These are phyloP conservation scores for Paragyromitra xinjiangensis DNA, from an alignment of 495 filamentous ascomycete species.

Conservation along the genomic window DNA sequence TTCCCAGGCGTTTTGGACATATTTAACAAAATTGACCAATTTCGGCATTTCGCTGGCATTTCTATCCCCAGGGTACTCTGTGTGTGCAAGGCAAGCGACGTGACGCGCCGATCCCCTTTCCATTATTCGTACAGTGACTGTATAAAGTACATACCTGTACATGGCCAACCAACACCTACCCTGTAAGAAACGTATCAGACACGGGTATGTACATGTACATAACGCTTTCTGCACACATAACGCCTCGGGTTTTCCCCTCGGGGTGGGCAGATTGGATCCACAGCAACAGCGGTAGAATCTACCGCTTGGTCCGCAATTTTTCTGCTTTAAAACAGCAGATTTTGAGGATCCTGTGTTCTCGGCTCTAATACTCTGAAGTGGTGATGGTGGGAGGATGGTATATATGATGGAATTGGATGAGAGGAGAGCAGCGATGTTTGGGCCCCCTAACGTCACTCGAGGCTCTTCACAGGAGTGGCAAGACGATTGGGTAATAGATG, in stretches of 20 bases:
- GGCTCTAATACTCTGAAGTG: slow-evolving; percentile 43
- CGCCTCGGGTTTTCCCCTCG: slow-evolving; percentile 36
- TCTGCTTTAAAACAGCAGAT: slow-evolving; percentile 34
- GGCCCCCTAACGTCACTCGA: slow-evolving; percentile 34
- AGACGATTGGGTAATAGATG: slow-evolving; percentile 22
- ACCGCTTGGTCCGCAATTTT: slow-evolving; percentile 23
- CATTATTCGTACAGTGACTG: slow-evolving; percentile 31
- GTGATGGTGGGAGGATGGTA: slow-evolving; percentile 18
- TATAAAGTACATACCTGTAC: slow-evolving; percentile 31
- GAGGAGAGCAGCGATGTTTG: slow-evolving; percentile 24
- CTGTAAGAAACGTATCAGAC: slow-evolving; percentile 46
- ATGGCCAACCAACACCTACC: slow-evolving; percentile 44
- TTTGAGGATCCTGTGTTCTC: slow-evolving; percentile 32
- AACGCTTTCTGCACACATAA: slow-evolving; percentile 48
- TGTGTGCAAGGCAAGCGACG: slow-evolving; percentile 34
- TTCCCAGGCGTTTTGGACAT: slow-evolving; percentile 37
- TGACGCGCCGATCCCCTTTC: slow-evolving; percentile 39
- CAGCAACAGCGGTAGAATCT: slow-evolving; percentile 39
- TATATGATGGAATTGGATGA: slow-evolving; percentile 34
- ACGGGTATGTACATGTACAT: slow-evolving; percentile 53
- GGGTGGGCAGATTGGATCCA: slow-evolving; percentile 35
- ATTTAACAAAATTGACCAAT: slow-evolving; percentile 42
- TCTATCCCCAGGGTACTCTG: slow-evolving; percentile 25
- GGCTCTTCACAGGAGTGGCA: slow-evolving; percentile 28
- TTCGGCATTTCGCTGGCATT: slow-evolving; percentile 43